Conservation (phyloP, 1,284 basidiomycete species). For the Naganishia cerealis region DNA sequence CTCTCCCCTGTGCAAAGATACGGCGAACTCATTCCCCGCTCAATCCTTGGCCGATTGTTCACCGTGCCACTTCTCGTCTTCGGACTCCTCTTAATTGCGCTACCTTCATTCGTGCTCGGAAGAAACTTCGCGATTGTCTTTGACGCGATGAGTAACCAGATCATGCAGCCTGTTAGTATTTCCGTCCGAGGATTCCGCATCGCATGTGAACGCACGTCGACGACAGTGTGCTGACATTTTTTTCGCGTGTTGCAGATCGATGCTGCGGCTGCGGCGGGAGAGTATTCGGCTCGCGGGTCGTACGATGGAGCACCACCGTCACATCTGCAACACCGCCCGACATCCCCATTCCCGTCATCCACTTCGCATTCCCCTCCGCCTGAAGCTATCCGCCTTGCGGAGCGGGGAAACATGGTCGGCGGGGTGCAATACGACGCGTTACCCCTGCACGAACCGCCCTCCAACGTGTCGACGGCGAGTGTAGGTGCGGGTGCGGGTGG, state of each 20-base stretch:
- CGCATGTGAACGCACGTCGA: not conserved
- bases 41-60: slow-evolving; percentile 75
- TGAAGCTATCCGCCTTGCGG: slow-evolving; percentile 13
- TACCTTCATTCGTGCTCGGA: slow-evolving; percentile 83
- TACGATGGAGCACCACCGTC: not conserved
- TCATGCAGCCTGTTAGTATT: slow-evolving; percentile 38
- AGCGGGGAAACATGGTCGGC: slow-evolving; percentile 26
- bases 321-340: not conserved
- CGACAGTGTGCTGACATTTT: not conserved
- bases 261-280: not conserved
- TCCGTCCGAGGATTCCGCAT: not conserved
- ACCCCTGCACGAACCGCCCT: slow-evolving; percentile 1
- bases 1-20: slow-evolving; percentile 48
- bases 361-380: slow-evolving; percentile 9
- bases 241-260: not conserved
- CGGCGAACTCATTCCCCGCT: slow-evolving; percentile 80
- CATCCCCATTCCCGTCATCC: not conserved
- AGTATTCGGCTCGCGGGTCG: slow-evolving; percentile 2
- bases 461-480: not conserved
- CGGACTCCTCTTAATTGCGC: slow-evolving; percentile 78
- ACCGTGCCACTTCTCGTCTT: slow-evolving; percentile 81
- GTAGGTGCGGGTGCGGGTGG: not conserved
- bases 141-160: slow-evolving; percentile 64
- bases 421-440: slow-evolving; percentile 29
- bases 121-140: slow-evolving; percentile 83